These are phyloP conservation scores for Aspergillus arachidicola DNA, from an alignment of 2,329 filamentous ascomycete species.

Conservation along the genomic window DNA sequence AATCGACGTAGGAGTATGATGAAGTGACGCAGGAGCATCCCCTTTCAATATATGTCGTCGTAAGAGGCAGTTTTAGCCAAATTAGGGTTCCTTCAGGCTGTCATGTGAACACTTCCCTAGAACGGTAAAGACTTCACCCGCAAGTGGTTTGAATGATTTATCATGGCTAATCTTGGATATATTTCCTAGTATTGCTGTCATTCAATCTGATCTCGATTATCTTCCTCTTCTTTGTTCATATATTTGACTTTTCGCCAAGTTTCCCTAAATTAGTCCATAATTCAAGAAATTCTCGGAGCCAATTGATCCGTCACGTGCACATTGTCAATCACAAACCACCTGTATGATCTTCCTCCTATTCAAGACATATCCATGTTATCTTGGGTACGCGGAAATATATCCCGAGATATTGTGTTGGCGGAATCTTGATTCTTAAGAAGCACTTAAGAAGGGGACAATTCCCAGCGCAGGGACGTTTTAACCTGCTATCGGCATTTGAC, in stretches of 20 bases:
- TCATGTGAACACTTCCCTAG: constrained; percentile 1
- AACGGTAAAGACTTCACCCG: constrained; percentile 9
- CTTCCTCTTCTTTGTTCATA: neutral
- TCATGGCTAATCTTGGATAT: neutral
- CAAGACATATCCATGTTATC: neutral
- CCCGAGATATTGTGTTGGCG: neutral
- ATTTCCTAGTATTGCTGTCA: neutral
- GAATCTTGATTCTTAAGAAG: neutral
- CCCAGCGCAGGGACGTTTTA: neutral
- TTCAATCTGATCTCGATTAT: neutral
- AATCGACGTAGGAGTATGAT: neutral
- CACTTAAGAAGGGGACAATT: neutral
- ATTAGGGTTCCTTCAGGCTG: neutral
- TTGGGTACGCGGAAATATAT: neutral
- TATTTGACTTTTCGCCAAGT: neutral
- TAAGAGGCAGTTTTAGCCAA: neutral
- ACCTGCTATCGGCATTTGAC: constrained; percentile 24
- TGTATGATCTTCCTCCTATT: neutral
- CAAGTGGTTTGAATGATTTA: neutral
- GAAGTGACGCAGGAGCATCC: neutral
- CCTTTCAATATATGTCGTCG: neutral
- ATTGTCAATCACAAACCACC: neutral
- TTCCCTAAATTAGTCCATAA: neutral
- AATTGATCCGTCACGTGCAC: neutral
- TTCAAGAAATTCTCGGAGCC: neutral